Base-by-base conservation (phyloP, 2,329 filamentous ascomycete genomes). In the Calonectria hawksworthii region DNA sequence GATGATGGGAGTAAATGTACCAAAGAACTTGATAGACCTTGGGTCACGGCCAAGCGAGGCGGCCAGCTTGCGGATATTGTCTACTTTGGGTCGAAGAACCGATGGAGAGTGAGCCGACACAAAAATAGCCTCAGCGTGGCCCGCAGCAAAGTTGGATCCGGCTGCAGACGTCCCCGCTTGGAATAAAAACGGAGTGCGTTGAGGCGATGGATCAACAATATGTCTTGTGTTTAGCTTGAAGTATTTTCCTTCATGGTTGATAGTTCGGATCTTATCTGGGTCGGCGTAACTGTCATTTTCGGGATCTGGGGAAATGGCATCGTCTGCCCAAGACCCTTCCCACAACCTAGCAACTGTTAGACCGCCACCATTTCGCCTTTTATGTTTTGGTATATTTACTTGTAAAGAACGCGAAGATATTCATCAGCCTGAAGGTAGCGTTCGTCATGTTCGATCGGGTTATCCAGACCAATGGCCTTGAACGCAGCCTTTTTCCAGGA, bases 381-480 rank as follows among this genome's bases (percentile, higher is more conserved):
- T 1, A n/a, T 18, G n/a, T 77, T 71, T 34, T 76, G 73, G 3
- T n/a, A 50, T 4, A 75, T 82, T 75, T 80, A 90, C 88, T 93
- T 93, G 82, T 93, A 93, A 5, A 93, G 82, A 0, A 93, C 89
- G 1, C 87, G 83, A 32, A 93, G 83, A 77, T 93, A 93, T 76
- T 93, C 92, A 70, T 93, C 91, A 0, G 91, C 92, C 77, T 92
- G 89, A 0, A 84, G 86, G 75, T 93, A 93, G 32, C 91, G 86
- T 79, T 92, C 88, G 52, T 93, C 92, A 76, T 93, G 92, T 71
- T 91, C 88, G 38, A 91, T 90, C 0, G 89, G 89, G 5, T 83
- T 88, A 16, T 92, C 89, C 2, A 92, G 80, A 0, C 91, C 91
- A 70, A 93, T 92, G 0, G 90, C 91, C 78, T 92, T 92, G 82